These are phyloP conservation scores for Annulohypoxylon nitens DNA, from an alignment of 495 filamentous ascomycete species.

Conservation along the genomic window DNA sequence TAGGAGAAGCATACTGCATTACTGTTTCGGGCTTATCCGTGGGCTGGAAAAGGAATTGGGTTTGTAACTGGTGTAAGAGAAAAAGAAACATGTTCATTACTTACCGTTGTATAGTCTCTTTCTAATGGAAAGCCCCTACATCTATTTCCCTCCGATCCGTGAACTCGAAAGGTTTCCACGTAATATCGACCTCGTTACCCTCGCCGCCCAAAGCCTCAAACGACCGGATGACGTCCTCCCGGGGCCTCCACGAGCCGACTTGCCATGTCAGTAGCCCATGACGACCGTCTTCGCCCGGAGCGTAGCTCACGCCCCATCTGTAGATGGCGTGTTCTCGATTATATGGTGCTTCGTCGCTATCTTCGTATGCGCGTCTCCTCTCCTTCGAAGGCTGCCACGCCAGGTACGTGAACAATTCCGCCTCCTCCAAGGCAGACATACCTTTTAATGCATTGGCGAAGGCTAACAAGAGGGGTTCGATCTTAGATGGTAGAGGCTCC, in stretches of 20 bases:
- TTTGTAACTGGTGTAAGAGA: neutral
- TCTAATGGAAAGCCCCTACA: neutral
- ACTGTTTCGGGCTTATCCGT: too few relatives aligned
- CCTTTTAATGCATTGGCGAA: constrained; percentile 34
- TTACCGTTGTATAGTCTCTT: neutral
- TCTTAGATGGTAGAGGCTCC: constrained; percentile 38
- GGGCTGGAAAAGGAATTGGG: too few relatives aligned
- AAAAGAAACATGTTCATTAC: neutral
- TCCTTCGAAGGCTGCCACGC: constrained; percentile 43
- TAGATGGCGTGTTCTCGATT: constrained; percentile 27
- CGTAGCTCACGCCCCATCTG: constrained; percentile 38
- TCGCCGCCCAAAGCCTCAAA: constrained; percentile 30
- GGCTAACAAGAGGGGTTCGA: constrained; percentile 39
- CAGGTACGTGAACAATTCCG: constrained; percentile 46
- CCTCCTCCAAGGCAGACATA: constrained; percentile 41
- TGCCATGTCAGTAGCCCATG: constrained; percentile 35
- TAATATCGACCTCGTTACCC: constrained; percentile 15
- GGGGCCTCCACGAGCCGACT: constrained; percentile 34
- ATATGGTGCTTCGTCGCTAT: constrained; percentile 25
- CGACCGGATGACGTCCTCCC: constrained; percentile 25
- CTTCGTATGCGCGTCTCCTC: constrained; percentile 31
- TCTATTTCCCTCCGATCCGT: constrained; percentile 14
- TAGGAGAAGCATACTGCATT: too few relatives aligned
- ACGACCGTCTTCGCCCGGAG: constrained; percentile 22
- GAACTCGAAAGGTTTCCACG: constrained; percentile 60